Percentiles rank a stretch among this genome's conserved stretches.
These are phyloP conservation scores for Candida alai DNA, from an alignment of 805 yeast genomes.

Conservation along the genomic window DNA sequence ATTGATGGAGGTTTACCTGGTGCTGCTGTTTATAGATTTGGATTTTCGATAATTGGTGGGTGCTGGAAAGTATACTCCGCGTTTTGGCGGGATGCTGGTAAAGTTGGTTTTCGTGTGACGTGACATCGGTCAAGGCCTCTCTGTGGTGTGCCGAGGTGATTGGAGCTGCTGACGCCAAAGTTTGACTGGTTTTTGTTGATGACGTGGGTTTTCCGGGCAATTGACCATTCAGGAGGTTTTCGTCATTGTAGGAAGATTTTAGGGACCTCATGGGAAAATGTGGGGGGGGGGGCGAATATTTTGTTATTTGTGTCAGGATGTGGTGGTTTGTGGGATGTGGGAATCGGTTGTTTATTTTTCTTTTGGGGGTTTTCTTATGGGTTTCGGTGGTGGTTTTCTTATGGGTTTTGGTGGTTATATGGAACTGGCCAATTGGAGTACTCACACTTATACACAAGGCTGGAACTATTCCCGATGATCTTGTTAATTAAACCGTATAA, in stretches of 20 bases:
- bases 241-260: constrained; percentile 15
- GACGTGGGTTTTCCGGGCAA: constrained; percentile 3
- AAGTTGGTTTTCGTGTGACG: constrained; percentile 15
- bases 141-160: constrained; percentile 11
- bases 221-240: constrained; percentile 11
- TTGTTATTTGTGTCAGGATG: too few relatives aligned
- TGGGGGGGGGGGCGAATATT: too few relatives aligned
- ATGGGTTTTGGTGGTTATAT: too few relatives aligned
- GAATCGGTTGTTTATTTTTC: too few relatives aligned
- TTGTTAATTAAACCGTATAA: too few relatives aligned
- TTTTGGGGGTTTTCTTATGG: too few relatives aligned
- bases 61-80: constrained; percentile 10
- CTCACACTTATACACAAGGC: too few relatives aligned
- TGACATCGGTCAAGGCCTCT: constrained; percentile 29
- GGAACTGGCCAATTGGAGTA: too few relatives aligned
- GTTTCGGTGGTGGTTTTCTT: too few relatives aligned
- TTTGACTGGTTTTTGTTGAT: background rate
- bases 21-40: constrained; percentile 18
- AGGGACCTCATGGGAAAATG: too few relatives aligned
- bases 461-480: too few relatives aligned
- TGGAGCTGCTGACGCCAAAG: background rate
- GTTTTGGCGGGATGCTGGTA: constrained; percentile 6
- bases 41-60: constrained; percentile 8
- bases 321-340: too few relatives aligned
- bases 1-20: constrained; percentile 13